Base-by-base conservation (phyloP, 495 filamentous ascomycete species). In the Glarea lozoyensis region DNA sequence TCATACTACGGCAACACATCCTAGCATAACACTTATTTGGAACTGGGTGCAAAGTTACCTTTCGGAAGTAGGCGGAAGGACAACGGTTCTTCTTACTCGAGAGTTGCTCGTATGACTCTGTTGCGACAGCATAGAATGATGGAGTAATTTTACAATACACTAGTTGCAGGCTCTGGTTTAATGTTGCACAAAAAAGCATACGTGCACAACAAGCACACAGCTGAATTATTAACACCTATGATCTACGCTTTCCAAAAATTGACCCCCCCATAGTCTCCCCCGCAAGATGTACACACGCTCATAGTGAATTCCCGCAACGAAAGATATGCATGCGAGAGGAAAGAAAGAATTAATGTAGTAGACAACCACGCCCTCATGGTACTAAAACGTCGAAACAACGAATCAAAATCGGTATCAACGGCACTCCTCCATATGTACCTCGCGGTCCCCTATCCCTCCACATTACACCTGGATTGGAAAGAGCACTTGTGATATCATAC, bases 171-270 rank as follows among this genome's bases (percentile, higher is more conserved):
- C n/a, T n/a, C n/a, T n/a, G n/a, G n/a, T n/a, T n/a, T n/a, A n/a
- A n/a, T n/a, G n/a, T n/a, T n/a, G n/a, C n/a, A n/a, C n/a, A n/a
- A n/a, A n/a, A n/a, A n/a, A n/a, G n/a, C n/a, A n/a, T n/a, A n/a
- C n/a, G n/a, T n/a, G n/a, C n/a, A n/a, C n/a, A n/a, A n/a, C n/a
- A n/a, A n/a, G n/a, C n/a, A n/a, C n/a, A n/a, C n/a, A n/a, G n/a
- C n/a, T n/a, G n/a, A n/a, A n/a, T n/a, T n/a, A n/a, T n/a, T n/a
- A n/a, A n/a, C n/a, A n/a, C n/a, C n/a, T n/a, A n/a, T n/a, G n/a
- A 48, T 53, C 36, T 53, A 53, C 50, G 48, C 30, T 44, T 53
- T 48, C 46, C 50, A 47, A 53, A 43, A 24, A n/a, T 10, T 6
- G 4, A 7, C 46, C 34, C 16, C 22, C 35, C 24, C 15, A 21